Evolutionary conservation across 257 asterid species (phyloP).

Genomic region (Fraxinus excelsior): DNA sequence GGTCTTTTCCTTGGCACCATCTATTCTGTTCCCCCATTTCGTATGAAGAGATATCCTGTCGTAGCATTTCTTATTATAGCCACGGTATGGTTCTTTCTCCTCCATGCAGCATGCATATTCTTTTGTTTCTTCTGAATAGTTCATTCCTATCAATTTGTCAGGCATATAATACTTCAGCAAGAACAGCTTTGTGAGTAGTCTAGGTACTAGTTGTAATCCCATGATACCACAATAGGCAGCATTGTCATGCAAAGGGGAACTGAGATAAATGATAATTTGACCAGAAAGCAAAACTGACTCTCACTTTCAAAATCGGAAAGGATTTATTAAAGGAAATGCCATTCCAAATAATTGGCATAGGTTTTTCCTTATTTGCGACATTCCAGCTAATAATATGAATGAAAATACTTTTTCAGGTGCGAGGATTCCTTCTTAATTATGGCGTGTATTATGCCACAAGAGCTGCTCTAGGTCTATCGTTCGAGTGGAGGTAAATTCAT

Average conservation of each 20-base stretch:
- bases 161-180: constrained; percentile 14
- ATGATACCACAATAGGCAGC: neutral
- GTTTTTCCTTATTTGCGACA: neutral
- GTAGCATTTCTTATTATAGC: constrained; percentile 91
- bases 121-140: constrained; percentile 4
- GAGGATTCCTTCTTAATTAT: constrained; percentile 93
- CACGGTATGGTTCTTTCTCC: constrained; percentile 58
- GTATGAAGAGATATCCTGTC: constrained; percentile 85
- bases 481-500: constrained; percentile 83
- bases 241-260: constrained; percentile 1
- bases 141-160: neutral
- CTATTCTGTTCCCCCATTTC: constrained; percentile 96
- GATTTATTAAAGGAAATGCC: no score
- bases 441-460: constrained; percentile 97
- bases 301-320: neutral
- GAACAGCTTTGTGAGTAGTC: neutral
- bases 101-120: constrained; percentile 1
- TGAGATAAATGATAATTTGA: neutral
- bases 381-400: constrained; percentile 16
- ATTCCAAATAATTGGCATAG: neutral
- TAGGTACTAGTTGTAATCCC: constrained; percentile 10
- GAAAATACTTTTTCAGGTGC: constrained; percentile 55
- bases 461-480: constrained; percentile 90
- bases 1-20: constrained; percentile 96
- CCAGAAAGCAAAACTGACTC: neutral